Base-by-base conservation (phyloP, 257 asterid genomes). In the Gentiana dahurica region DNA sequence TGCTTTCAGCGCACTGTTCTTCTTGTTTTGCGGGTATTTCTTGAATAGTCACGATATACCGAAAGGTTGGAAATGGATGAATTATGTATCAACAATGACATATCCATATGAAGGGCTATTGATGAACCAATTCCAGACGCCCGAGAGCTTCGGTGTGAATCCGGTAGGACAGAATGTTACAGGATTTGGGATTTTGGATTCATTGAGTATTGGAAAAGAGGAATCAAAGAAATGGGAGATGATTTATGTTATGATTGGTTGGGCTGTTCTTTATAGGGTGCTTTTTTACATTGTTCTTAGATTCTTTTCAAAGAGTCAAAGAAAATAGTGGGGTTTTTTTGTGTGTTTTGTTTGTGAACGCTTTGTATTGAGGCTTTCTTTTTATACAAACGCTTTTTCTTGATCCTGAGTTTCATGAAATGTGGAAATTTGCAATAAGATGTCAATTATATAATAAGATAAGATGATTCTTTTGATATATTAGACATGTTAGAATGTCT, bases 1-100 rank as follows among this genome's bases (percentile, higher is more conserved):
- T 32, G 96, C 96, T 2, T 88, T 88, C 84, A 88, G 85, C 0
- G 96, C 96, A 0, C 76, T 87, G 1, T 87, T 87, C 73, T 87
- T 84, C 72, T 75, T 87, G 53, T 87, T 87, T 57, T 87, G 92
- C 37, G 94, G 96, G 0, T 87, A 84, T 68, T 82, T 84, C 58
- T 34, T 80, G 66, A 68, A 67, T 64, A 78, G 75, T 63, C 56
- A 69, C 36, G 87, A 57, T 3, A 84, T 87, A 44, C 96, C 96
- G 2, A 4, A 4, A 3, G 82, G 82, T 49, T 87, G 96, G 96
- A 84, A 75, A 52, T 87, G 96, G 96, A 84, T 87, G 96, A 74
- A 87, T 58, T 76, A 80, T n/a, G 48, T 72, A 2, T 87, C 94
- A 1, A 84, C 96, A 2, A 87, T 87, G 96, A 78, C 92, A 2